These are phyloP conservation scores for Chaetomiaceae sp. DNA, from an alignment of 2,329 filamentous ascomycete species.

Conservation along the genomic window DNA sequence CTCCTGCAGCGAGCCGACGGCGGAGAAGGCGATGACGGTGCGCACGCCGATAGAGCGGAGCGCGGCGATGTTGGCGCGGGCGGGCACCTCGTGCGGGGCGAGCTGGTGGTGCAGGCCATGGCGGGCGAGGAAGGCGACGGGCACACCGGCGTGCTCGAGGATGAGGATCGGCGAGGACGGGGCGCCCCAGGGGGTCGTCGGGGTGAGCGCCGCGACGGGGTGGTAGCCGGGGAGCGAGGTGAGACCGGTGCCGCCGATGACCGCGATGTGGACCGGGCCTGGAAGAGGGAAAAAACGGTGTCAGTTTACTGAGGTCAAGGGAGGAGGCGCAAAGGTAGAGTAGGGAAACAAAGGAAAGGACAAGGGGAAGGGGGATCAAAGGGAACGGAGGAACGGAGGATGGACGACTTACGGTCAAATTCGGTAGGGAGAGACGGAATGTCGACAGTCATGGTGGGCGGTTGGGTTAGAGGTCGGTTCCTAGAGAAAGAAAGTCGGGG, in stretches of 20 bases:
- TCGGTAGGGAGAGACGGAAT: constrained; percentile 57
- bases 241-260: constrained; percentile 91
- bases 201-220: constrained; percentile 71
- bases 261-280: constrained; percentile 76
- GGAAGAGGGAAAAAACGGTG: constrained; percentile 7
- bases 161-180: constrained; percentile 76
- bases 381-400: too few species aligned
- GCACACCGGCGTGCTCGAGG: constrained; percentile 75
- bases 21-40: constrained; percentile 88
- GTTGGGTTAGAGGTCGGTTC: constrained; percentile 9
- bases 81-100: constrained; percentile 91
- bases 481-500: neutral
- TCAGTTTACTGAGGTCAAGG: too few species aligned
- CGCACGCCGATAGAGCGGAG: constrained; percentile 84
- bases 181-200: constrained; percentile 81
- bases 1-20: constrained; percentile 88
- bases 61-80: constrained; percentile 97
- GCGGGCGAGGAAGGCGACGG: constrained; percentile 88
- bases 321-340: too few species aligned
- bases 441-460: constrained; percentile 18
- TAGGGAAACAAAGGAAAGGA: neutral
- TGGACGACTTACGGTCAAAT: constrained; percentile 49
- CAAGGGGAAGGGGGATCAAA: neutral
- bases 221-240: constrained; percentile 81
- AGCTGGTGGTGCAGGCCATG: constrained; percentile 86